Evolutionary conservation across 805 yeast species (phyloP).

Genomic region (Saturnispora gosingensis): DNA sequence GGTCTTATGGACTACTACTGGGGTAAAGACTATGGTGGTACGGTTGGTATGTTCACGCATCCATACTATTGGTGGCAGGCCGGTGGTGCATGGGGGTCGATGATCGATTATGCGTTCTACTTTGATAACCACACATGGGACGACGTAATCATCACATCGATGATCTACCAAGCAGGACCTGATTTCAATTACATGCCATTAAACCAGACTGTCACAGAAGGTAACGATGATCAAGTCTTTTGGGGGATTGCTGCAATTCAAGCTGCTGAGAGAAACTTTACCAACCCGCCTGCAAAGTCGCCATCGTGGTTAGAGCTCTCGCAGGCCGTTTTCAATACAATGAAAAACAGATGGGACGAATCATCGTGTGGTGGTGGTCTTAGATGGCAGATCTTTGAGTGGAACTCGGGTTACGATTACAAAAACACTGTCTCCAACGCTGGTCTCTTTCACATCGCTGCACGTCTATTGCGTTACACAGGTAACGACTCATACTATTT

Average conservation of each 20-base stretch:
- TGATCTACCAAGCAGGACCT: constrained; percentile 66
- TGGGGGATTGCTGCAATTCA: constrained; percentile 93
- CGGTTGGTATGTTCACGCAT: constrained; percentile 74
- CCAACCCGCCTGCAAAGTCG: constrained; percentile 49
- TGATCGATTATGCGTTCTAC: constrained; percentile 69
- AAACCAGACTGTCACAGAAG: constrained; percentile 86
- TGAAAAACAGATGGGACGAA: constrained; percentile 83
- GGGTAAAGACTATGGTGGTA: constrained; percentile 57
- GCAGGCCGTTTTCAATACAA: constrained; percentile 84
- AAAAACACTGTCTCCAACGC: constrained; percentile 91
- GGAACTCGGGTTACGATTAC: constrained; percentile 92
- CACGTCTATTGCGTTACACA: constrained; percentile 78
- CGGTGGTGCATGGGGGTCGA: constrained; percentile 88
- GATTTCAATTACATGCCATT: constrained; percentile 75
- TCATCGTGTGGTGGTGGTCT: constrained; percentile 75
- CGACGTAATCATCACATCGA: constrained; percentile 46
- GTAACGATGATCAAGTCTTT: constrained; percentile 96
- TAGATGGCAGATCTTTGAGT: constrained; percentile 91
- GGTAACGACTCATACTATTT: constrained; percentile 56
- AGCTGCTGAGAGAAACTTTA: constrained; percentile 84
- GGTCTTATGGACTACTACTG: constrained; percentile 67
- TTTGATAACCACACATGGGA: constrained; percentile 64
- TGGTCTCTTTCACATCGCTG: constrained; percentile 76
- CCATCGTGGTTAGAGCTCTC: constrained; percentile 79
- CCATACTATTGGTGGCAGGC: constrained; percentile 99